A percentile compares a stretch with the other conserved stretches of the same genome.
Conservation (phyloP, 371 early-diverging fungal genomes). For the Funneliformis caledonium region DNA sequence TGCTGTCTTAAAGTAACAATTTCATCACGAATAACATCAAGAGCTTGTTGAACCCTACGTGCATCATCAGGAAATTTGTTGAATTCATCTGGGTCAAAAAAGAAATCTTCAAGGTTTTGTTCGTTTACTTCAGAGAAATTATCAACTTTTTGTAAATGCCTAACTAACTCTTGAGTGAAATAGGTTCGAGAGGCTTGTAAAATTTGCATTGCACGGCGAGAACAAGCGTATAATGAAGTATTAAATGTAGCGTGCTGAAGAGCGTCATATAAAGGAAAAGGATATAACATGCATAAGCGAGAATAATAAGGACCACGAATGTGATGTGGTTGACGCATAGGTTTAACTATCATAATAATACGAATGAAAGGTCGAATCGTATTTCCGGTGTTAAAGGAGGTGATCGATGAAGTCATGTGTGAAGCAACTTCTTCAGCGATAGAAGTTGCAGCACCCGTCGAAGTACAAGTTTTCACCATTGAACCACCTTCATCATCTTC, state of each 20-base stretch:
- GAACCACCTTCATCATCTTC: conserved; percentile 31
- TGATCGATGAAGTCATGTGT: background rate
- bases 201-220: conserved; percentile 41
- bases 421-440: conserved; percentile 15
- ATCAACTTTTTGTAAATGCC: conserved; percentile 23
- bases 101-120: conserved; percentile 38
- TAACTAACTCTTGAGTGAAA: conserved; percentile 35
- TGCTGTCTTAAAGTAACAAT: conserved; percentile 35
- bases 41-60: conserved; percentile 21
- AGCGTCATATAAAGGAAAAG: conserved; percentile 38
- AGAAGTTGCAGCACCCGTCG: conserved; percentile 36
- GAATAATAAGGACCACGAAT: conserved; percentile 24
- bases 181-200: conserved; percentile 32
- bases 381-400: conserved; percentile 12
- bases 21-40: conserved; percentile 37
- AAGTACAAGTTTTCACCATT: conserved; percentile 32
- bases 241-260: conserved; percentile 41
- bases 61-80: conserved; percentile 31
- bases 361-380: conserved; percentile 38
- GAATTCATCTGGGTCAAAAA: conserved; percentile 38
- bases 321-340: conserved; percentile 41
- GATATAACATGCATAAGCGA: conserved; percentile 31
- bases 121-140: conserved; percentile 36
- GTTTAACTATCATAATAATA: conserved; percentile 38
- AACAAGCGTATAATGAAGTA: conserved; percentile 36